Percentiles rank a stretch among this genome's conserved stretches.
Conservation (phyloP, 2,329 filamentous ascomycete genomes). For the Aureobasidium mangrovei region DNA sequence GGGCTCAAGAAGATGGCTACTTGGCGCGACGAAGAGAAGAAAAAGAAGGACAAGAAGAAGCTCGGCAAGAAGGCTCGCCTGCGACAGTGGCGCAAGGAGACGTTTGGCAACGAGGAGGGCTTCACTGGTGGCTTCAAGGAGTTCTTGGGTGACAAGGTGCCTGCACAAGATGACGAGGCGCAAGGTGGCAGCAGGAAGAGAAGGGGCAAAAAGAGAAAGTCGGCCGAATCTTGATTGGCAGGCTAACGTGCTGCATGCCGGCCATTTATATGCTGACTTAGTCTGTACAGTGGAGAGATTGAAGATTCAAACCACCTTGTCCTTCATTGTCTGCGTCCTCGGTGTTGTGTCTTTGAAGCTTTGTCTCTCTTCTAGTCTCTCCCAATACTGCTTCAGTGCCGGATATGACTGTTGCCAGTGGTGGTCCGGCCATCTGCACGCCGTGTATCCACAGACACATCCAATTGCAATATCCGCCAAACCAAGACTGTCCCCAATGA, state of each 20-base stretch:
- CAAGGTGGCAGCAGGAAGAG: slow-evolving; percentile 30
- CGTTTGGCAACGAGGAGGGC: slow-evolving; percentile 54
- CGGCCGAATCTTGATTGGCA: slow-evolving; percentile 18
- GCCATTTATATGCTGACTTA: no score
- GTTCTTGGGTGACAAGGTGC: slow-evolving; percentile 22
- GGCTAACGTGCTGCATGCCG: neutral
- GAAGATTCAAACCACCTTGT: slow-evolving; percentile 26
- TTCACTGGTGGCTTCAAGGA: slow-evolving; percentile 33
- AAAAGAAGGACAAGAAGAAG: slow-evolving; percentile 76
- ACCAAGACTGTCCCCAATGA: slow-evolving; percentile 26
- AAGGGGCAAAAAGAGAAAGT: slow-evolving; percentile 29
- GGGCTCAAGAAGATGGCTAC: slow-evolving; percentile 91
- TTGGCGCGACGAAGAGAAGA: slow-evolving; percentile 83
- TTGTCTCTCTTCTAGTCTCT: slow-evolving; percentile 35
- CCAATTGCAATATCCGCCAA: slow-evolving; percentile 30
- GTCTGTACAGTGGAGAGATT: no score
- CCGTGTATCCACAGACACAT: slow-evolving; percentile 28
- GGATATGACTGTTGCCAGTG: slow-evolving; percentile 29
- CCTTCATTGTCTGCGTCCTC: slow-evolving; percentile 27
- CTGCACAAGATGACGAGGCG: slow-evolving; percentile 21
- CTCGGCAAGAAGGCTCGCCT: slow-evolving; percentile 88
- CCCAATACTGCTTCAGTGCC: slow-evolving; percentile 37
- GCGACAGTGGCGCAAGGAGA: slow-evolving; percentile 71
- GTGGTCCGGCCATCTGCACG: slow-evolving; percentile 26
- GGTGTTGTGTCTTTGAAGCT: slow-evolving; percentile 30